Evolutionary conservation across 2,329 filamentous ascomycete species (phyloP), one percentile per base, ranked within the genome.

Genomic region (Fusarium pilosicola): DNA sequence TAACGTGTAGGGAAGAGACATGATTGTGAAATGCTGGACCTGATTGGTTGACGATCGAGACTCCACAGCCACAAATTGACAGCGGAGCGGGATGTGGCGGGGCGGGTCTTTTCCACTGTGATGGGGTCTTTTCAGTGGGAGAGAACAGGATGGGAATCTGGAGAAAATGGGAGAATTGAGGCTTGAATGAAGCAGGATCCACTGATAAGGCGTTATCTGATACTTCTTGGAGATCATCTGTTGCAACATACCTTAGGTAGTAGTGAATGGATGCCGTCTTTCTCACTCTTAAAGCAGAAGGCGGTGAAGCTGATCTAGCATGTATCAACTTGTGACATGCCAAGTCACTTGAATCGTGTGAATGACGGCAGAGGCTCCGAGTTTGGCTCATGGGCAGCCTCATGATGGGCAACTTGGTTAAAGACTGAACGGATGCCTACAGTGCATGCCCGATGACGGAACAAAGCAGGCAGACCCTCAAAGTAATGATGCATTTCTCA

Each of bases 11-110:
- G 10, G 38, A 44, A 55, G 54, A 7, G 73, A 77, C 74, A 60
- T 66, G 22, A 24, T 32, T 56, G 15, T 22, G 36, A 59, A 56
- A 8, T 39, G 18, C 11, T n/a, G 36, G 22, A 44, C 15, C 20
- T 71, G 62, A 66, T 76, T 77, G 75, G 71, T n/a, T 34, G 11
- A 52, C 14, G 18, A 12, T 2, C 2, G 6, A 22, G 18, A 28
- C 45, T 71, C 63, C 64, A 66, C 45, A 46, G 74, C 71, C 74
- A 76, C 71, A 76, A 77, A 68, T 62, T 68, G 55, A 73, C 60
- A 68, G 59, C 55, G 68, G 64, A 65, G 68, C 63, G 64, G 71
- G 74, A 69, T 78, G 74, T 77, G 76, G 76, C 74, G 76, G 76
- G 66, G 74, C 63, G 61, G 73, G 69, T 57, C 65, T 65, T 13